Base-by-base conservation (phyloP, 106 monocot species). In the Cymbidium sinense region DNA sequence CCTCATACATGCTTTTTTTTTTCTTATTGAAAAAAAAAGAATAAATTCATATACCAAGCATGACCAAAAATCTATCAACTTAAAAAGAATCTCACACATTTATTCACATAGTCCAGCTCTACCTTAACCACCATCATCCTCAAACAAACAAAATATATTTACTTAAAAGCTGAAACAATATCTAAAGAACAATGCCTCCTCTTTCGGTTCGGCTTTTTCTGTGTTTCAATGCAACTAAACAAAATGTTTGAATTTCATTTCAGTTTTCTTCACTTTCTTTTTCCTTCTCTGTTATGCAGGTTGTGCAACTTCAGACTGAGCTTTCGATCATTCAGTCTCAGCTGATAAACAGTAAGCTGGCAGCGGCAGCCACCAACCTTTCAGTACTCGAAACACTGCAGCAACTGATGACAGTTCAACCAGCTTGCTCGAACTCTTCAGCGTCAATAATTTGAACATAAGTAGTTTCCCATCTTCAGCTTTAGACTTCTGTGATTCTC, bases 281-380 rank as follows among this genome's bases (percentile, higher is more conserved):
- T 8, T 25, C 23, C 27, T 25, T 27, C 15, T 62, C n/a, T 67
- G 67, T 31, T n/a, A 23, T 78, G 55, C 76, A 84, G 95, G 92
- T 95, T 44, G 74, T 85, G 20, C 19, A 86, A 2, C 85, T 95
- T 20, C 90, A 90, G 80, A 79, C 87, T 0, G 92, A 95, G 92
- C 85, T 95, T 7, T 88, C 86, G 1, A 76, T 87, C 20, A 79
- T 90, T 43, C 84, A 87, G 47, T 82, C 85, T 0, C 89, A 92
- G 72, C 88, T 95, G 1, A 73, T 92, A 69, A 92, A 79, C 83
- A 82, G 76, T 76, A 84, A 78, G 77, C 50, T 88, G 77, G 83
- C 89, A 12, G 37, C 77, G 75, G 83, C 89, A 17, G 37, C 77
- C 1, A 85, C 83, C 0, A 34, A 27, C 81, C 55, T 76, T 86